Base-by-base conservation (phyloP, 768 basidiomycete species). In the Panus rudis region DNA sequence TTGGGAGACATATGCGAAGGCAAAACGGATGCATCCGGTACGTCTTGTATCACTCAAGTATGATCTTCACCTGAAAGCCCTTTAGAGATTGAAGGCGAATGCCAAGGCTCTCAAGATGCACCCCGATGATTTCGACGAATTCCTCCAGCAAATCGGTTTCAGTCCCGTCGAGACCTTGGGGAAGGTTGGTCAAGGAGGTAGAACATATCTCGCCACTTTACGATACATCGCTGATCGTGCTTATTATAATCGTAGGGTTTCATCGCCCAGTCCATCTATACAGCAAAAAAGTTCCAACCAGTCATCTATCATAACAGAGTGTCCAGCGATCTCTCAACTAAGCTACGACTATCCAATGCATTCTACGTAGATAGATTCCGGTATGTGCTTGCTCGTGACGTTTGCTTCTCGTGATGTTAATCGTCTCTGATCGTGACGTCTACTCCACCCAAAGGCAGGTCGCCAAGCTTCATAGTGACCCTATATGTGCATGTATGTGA, bases 1-100 rank as follows among this genome's bases (percentile, higher is more conserved):
- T 12, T 92, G 89, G 87, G 80, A 83, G 4, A 81, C 83, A 0
- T 96, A 96, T 52, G 70, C 69, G 11, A 89, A 90, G 54, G 85
- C 85, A 0, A 80, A 70, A 46, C 73, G 83, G 11, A 79, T 82
- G 76, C 68, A 79, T 52, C 63, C 73, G 42, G 84, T 81, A 47
- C 31, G 55, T 40, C 6, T 16, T 19, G 24, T 6, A 34, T 19
- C 20, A 37, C 46, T 2, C n/a, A 4, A 37, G 23, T 47, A 24
- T 31, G n/a, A n/a, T 8, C 27, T n/a, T 4, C 16, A 24, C 31
- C 43, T 35, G 5, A 23, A 10, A 14, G 10, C 16, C 12, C 25
- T 25, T 1, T 54, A 79, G 70, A 71, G 52, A 46, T 63, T 92
- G 33, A 78, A 72, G 56, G 76, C 82, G 35, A 84, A 76, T 38